Evolutionary conservation across 306 rosid genomes (phyloP).

Genomic region (Sicyos edulis): DNA sequence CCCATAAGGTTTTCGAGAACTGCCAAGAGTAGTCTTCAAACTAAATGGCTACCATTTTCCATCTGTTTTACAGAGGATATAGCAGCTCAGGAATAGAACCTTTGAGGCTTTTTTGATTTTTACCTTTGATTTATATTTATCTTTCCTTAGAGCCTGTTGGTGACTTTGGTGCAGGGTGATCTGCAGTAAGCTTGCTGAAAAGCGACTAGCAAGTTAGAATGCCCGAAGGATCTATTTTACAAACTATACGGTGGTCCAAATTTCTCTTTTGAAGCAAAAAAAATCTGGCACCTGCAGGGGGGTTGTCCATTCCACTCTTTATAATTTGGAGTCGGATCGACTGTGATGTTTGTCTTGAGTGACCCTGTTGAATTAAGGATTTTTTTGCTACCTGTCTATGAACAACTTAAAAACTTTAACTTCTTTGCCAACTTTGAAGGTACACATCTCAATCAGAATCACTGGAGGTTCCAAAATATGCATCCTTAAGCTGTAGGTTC

Average conservation of each 20-base stretch:
- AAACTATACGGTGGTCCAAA: background rate
- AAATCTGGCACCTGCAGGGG: too few relatives aligned
- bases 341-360: background rate
- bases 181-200: background rate
- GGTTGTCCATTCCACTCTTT: conserved; percentile 7
- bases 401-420: background rate
- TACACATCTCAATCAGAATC: background rate
- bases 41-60: background rate
- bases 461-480: conserved; percentile 3
- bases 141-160: too few relatives aligned
- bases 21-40: background rate
- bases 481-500: background rate
- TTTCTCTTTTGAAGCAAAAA: background rate
- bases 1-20: background rate
- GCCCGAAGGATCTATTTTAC: conserved; percentile 14
- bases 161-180: background rate
- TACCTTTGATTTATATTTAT: background rate
- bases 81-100: background rate
- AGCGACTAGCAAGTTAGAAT: background rate
- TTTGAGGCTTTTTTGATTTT: background rate
- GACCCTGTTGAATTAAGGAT: background rate
- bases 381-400: background rate
- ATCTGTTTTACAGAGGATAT: conserved; percentile 10
- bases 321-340: conserved; percentile 1
- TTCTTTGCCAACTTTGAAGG: background rate